These are phyloP conservation scores for Rutidosis leptorrhynchoides DNA, from an alignment of 129 eudicot species.

Conservation along the genomic window DNA sequence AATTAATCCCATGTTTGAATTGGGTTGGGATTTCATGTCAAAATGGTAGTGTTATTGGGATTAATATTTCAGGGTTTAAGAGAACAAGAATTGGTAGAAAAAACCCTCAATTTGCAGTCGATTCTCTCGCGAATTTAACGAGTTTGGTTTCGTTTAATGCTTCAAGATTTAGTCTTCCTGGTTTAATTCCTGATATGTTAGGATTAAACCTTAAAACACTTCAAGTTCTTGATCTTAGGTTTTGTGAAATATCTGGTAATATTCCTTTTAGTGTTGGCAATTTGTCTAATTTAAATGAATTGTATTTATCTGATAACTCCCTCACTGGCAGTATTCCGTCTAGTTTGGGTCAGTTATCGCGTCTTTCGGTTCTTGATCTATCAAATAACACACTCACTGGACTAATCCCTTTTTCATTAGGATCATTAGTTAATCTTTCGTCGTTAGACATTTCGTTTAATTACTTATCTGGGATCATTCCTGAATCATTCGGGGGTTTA, in stretches of 20 bases:
- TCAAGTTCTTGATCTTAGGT: constrained; percentile 83
- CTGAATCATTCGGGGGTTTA: constrained; percentile 57
- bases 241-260: constrained; percentile 61
- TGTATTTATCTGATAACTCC: constrained; percentile 61
- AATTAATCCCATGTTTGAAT: constrained; percentile 59
- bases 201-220: constrained; percentile 46
- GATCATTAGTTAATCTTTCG: constrained; percentile 55
- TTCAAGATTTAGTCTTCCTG: constrained; percentile 62
- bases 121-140: constrained; percentile 82
- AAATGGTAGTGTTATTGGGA: constrained; percentile 71
- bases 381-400: constrained; percentile 60
- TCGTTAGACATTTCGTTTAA: constrained; percentile 65
- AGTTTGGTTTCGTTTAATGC: constrained; percentile 65
- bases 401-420: constrained; percentile 50
- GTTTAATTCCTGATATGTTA: constrained; percentile 71
- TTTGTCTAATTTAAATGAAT: constrained; percentile 41
- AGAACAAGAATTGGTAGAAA: constrained; percentile 60
- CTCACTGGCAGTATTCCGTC: constrained; percentile 68
- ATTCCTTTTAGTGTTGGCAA: constrained; percentile 75
- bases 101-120: constrained; percentile 84
- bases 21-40: constrained; percentile 70
- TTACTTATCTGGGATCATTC: constrained; percentile 69
- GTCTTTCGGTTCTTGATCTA: constrained; percentile 71
- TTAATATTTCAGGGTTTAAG: constrained; percentile 81
- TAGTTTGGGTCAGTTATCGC: constrained; percentile 51